Evolutionary conservation across 2,329 filamentous ascomycete genomes (phyloP).

Genomic region (Capronia americana): DNA sequence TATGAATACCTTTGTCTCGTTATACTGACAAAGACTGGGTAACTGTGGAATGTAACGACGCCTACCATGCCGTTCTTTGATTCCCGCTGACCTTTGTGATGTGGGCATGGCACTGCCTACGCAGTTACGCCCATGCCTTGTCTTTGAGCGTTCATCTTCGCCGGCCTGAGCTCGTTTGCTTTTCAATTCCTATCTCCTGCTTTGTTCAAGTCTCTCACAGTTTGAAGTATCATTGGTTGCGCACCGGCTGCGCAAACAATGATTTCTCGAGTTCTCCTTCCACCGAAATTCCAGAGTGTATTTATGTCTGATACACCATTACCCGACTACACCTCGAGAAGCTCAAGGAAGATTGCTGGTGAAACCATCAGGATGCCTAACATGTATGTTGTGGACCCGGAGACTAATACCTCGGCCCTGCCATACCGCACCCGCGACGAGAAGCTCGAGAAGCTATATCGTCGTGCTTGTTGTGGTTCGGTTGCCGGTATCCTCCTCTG

Average conservation of each 20-base stretch:
- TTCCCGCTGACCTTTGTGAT: neutral
- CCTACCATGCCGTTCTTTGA: neutral
- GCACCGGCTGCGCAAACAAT: conserved; percentile 1
- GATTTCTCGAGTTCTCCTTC: neutral
- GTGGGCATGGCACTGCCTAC: neutral
- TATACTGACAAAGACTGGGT: too few relatives aligned
- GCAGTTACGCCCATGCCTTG: neutral
- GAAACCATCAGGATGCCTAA: conserved; percentile 4
- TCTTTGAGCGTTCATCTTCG: neutral
- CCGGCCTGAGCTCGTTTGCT: neutral
- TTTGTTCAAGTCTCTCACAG: neutral
- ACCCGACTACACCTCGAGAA: conserved; percentile 2
- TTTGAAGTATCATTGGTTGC: neutral
- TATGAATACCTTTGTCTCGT: neutral
- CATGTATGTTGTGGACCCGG: conserved; percentile 24
- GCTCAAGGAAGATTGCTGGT: neutral
- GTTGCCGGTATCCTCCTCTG: conserved; percentile 15
- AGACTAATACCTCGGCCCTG: conserved; percentile 17
- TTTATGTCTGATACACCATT: conserved; percentile 7
- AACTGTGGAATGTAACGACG: too few relatives aligned
- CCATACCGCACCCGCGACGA: conserved; percentile 12
- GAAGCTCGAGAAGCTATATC: conserved; percentile 20
- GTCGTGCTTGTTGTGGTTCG: conserved; percentile 22
- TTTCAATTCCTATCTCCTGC: neutral
- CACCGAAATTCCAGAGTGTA: neutral